phyloP scores from a whole-genome alignment of 2,329 filamentous ascomycete species.

The Allantophomopsis cytisporea region DNA sequence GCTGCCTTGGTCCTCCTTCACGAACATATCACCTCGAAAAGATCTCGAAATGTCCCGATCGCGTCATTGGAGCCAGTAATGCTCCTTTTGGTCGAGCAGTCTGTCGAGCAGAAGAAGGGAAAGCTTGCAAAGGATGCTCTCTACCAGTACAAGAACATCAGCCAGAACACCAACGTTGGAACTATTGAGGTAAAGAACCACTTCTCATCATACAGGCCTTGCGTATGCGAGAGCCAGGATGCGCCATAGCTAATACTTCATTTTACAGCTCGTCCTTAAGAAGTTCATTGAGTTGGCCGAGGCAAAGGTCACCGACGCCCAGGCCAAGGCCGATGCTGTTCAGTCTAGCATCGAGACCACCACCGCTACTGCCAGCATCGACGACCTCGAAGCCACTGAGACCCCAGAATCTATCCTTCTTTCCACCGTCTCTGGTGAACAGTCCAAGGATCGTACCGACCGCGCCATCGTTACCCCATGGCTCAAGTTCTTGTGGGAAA shows the following conservation, averaged over 20 bases:
- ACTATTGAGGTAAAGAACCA: constrained; percentile 68
- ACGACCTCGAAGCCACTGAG: constrained; percentile 93
- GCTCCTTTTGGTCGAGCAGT: constrained; percentile 93
- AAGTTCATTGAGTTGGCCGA: constrained; percentile 97
- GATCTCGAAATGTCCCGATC: constrained; percentile 95
- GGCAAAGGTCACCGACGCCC: constrained; percentile 88
- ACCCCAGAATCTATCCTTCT: constrained; percentile 97
- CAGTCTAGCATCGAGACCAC: constrained; percentile 75
- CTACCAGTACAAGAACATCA: constrained; percentile 99
- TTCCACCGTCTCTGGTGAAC: constrained; percentile 94
- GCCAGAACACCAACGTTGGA: constrained; percentile 95
- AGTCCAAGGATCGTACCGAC: constrained; percentile 93
- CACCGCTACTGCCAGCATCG: constrained; percentile 60
- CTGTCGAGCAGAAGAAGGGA: constrained; percentile 93
- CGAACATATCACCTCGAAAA: constrained; percentile 98
- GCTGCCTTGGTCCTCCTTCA: constrained; percentile 91
- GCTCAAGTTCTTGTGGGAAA: constrained; percentile 99
- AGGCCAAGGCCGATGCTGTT: constrained; percentile 90
- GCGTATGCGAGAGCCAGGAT: background rate
- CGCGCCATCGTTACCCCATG: constrained; percentile 96
- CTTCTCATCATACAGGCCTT: no score
- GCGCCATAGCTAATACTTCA: constrained; percentile 4
- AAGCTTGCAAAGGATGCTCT: constrained; percentile 97
- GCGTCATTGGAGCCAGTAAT: constrained; percentile 94
- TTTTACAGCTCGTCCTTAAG: constrained; percentile 68